Conservation (phyloP, 495 filamentous ascomycete genomes). For the Cairneyella variabilis region DNA sequence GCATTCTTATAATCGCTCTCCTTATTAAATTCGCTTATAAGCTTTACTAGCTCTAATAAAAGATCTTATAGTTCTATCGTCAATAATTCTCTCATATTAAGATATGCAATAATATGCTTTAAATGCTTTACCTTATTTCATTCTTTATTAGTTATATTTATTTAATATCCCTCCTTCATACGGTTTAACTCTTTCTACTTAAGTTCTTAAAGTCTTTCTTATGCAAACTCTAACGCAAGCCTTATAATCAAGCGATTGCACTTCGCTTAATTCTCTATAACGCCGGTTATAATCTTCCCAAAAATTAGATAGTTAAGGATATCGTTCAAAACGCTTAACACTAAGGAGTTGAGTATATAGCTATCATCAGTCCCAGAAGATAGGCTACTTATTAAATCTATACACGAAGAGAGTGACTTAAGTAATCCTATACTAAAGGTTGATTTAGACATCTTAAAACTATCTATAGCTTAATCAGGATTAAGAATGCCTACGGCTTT, state of each 20-base stretch:
- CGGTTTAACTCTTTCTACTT: no score
- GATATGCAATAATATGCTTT: constrained; percentile 5
- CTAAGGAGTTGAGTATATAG: neutral
- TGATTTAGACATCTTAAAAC: neutral
- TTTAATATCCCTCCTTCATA: no score
- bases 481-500: neutral
- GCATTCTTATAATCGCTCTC: constrained; percentile 19
- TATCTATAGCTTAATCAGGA: neutral
- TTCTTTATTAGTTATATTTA: no score
- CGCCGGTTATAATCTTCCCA: neutral
- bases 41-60: constrained; percentile 14
- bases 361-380: neutral
- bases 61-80: constrained; percentile 12
- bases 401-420: neutral
- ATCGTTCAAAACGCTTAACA: neutral
- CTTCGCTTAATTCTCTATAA: neutral
- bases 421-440: neutral
- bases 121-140: no score
- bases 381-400: neutral
- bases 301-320: neutral
- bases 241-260: neutral
- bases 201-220: neutral
- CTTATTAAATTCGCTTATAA: constrained; percentile 19
- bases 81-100: constrained; percentile 11
- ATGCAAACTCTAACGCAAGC: neutral